These are phyloP conservation scores for Hibiscus trionum DNA, from an alignment of 345 rosid genomes.

Conservation along the genomic window DNA sequence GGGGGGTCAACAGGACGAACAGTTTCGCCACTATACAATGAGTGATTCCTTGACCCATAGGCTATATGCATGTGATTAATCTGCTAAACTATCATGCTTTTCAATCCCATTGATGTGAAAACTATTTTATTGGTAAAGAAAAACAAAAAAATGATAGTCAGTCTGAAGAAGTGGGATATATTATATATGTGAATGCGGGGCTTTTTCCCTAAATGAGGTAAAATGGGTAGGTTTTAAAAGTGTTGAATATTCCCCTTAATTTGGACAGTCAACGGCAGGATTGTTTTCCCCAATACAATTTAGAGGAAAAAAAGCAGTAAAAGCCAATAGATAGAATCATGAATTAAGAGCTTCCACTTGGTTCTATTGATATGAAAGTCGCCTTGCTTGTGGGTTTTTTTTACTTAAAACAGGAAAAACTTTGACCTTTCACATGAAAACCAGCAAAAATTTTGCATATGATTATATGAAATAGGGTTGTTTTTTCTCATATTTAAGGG, in stretches of 20 bases:
- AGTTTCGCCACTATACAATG: slow-evolving; percentile 27
- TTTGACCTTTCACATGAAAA: not conserved
- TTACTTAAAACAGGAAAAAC: not conserved
- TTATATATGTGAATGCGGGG: not conserved
- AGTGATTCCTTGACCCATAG: slow-evolving; percentile 15
- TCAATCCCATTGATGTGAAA: not conserved
- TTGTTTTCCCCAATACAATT: not conserved
- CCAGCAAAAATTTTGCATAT: not conserved
- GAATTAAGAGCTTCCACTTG: too few relatives aligned
- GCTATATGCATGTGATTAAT: slow-evolving; percentile 12
- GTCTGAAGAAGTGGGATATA: not conserved
- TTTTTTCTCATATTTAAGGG: not conserved
- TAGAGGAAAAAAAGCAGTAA: not conserved
- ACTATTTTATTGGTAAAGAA: not conserved
- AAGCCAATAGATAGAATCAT: too few relatives aligned
- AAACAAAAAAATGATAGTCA: not conserved
- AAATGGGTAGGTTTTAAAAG: not conserved
- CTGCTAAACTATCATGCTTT: slow-evolving; percentile 5
- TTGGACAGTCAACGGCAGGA: not conserved
- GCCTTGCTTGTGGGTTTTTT: not conserved
- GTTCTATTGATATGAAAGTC: not conserved
- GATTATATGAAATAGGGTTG: not conserved
- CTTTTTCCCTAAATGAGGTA: not conserved
- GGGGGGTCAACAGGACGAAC: slow-evolving; percentile 23
- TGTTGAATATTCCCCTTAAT: not conserved